Evolutionary conservation across 805 yeast genomes (phyloP).

Genomic region (Wickerhamiella dianesei): DNA sequence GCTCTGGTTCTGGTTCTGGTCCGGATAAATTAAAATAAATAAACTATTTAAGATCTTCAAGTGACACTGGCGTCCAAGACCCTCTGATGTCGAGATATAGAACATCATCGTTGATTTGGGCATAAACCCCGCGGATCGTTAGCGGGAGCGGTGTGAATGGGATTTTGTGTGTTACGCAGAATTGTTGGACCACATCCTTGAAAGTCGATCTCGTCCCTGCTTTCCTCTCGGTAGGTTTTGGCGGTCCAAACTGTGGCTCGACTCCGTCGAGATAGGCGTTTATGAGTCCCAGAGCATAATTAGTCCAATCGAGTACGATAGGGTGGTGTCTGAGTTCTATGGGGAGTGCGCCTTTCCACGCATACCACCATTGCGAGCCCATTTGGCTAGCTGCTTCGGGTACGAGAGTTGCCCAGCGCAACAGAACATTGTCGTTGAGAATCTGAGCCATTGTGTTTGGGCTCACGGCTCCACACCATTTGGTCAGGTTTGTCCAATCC

Average conservation of each 20-base stretch:
- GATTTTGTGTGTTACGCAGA: neutral
- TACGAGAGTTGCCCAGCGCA: neutral
- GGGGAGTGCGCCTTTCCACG: neutral
- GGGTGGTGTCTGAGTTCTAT: neutral
- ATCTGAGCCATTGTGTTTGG: neutral
- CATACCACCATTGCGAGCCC: neutral
- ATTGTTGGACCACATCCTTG: neutral
- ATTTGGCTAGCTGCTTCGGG: neutral
- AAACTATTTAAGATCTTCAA: neutral
- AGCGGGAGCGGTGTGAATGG: neutral
- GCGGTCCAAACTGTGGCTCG: neutral
- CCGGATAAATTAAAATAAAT: neutral
- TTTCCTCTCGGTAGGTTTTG: neutral
- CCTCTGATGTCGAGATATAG: neutral
- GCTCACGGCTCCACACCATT: conserved; percentile 1
- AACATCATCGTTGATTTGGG: neutral
- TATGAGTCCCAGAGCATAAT: neutral
- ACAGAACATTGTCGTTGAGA: neutral
- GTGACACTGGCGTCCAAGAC: neutral
- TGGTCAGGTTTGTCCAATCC: neutral
- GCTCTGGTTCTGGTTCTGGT: neutral
- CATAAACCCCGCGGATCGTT: neutral
- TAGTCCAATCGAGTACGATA: neutral
- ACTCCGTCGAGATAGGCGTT: neutral
- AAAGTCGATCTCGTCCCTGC: neutral